Evolutionary conservation across 2,329 filamentous ascomycete genomes (phyloP).

Genomic region (Claviceps monticola): DNA sequence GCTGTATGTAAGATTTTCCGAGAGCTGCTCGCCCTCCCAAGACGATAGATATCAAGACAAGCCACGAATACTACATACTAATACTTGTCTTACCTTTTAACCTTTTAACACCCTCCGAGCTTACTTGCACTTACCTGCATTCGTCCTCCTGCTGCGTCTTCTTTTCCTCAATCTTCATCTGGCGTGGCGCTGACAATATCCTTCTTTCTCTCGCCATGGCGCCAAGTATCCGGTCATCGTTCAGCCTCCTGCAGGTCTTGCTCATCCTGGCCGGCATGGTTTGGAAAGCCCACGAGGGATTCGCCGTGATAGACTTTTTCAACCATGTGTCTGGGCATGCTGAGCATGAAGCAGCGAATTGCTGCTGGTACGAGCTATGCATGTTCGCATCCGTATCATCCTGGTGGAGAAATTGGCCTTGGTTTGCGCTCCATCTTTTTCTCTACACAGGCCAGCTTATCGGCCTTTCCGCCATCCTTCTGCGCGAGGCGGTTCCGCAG

Average conservation of each 20-base stretch:
- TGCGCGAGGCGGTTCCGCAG: neutral
- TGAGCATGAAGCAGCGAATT: neutral
- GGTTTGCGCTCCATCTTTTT: slow-evolving; percentile 8
- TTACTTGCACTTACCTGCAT: no score
- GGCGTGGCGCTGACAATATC: no score
- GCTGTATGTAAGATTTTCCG: no score
- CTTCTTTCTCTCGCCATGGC: neutral
- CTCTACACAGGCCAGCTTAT: slow-evolving; percentile 7
- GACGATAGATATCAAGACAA: no score
- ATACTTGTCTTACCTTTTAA: no score
- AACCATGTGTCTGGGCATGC: neutral
- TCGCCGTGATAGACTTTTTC: neutral
- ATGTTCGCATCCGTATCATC: neutral
- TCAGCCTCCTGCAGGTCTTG: slow-evolving; percentile 3
- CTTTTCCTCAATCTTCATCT: no score
- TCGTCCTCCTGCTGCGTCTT: no score
- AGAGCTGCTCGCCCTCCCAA: no score
- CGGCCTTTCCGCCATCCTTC: slow-evolving; percentile 1
- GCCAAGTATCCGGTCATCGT: neutral
- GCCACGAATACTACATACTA: no score
- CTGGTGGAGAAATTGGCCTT: slow-evolving; percentile 3
- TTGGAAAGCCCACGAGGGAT: slow-evolving; percentile 6
- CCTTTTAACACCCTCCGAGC: no score
- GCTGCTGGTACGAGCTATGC: neutral
- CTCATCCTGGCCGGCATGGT: neutral